Conservation (phyloP, 2,329 filamentous ascomycete genomes). For the Diaporthe ampelina region DNA sequence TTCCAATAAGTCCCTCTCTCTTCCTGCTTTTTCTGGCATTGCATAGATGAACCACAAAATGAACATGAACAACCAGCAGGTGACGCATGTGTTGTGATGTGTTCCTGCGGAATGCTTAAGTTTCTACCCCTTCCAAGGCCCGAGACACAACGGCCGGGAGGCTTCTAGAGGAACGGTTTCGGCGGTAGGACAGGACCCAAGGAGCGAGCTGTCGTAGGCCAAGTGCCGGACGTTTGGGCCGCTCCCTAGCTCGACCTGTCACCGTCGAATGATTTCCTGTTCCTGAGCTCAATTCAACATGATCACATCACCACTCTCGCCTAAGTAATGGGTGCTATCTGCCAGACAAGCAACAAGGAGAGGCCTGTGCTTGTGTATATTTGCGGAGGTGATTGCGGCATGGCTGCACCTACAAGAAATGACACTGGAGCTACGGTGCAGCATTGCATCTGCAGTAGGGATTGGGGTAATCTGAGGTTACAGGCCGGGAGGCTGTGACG, state of each 20-base stretch:
- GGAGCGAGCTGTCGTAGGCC: constrained; percentile 2
- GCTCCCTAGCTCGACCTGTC: constrained; percentile 13
- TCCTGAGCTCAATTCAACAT: not conserved
- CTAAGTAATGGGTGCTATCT: not conserved
- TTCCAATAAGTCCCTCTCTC: not conserved
- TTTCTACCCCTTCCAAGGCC: not conserved
- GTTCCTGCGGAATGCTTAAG: not conserved
- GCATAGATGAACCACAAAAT: not conserved
- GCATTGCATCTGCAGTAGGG: constrained; percentile 2
- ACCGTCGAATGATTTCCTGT: not conserved
- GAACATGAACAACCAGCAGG: not conserved
- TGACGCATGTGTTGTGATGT: not conserved
- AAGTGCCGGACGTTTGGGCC: constrained; percentile 26
- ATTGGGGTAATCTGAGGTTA: not conserved
- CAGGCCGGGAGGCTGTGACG: constrained; percentile 22
- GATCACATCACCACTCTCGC: not conserved
- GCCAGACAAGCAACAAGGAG: not conserved
- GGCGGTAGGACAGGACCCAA: not conserved
- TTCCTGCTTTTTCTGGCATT: not conserved
- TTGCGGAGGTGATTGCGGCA: not conserved
- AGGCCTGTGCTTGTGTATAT: not conserved
- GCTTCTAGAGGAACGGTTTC: constrained; percentile 23
- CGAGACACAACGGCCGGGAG: constrained; percentile 25
- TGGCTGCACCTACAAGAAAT: not conserved
- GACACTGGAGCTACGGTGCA: not conserved